Base-by-base conservation (phyloP, 305 asterid species). In the Striga hermonthica region DNA sequence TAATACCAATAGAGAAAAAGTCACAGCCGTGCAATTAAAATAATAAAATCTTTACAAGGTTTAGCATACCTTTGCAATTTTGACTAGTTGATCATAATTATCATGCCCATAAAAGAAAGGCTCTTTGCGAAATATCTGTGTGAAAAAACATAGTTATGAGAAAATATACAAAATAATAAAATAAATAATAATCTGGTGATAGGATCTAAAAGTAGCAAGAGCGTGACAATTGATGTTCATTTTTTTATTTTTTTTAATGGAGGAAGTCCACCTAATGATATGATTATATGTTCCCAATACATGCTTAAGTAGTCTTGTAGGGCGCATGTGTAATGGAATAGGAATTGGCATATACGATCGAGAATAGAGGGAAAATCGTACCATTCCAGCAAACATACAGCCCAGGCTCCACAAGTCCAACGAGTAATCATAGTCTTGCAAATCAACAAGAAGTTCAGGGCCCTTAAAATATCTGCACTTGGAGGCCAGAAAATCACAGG, bases 41-140 rank as follows among this genome's bases (percentile, higher is more conserved):
- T 22, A 22, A 0, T 22, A 22, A 2, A 22, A 22, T 22, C 31
- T 22, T 22, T 40, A 22, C 40, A 69, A 9, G 38, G 57, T 62
- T 12, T 9, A 48, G 50, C 82, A 66, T 77, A 87, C 97, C 97
- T 87, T 90, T 0, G 95, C 97, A 80, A 90, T 87, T 81, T 90
- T 90, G 65, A 85, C 97, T 62, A 90, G 84, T 68, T 90, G 97
- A 81, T 90, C 97, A 68, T 90, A 78, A 73, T 90, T 90, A 66
- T 89, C 97, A 62, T 87, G 97, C 72, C 97, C 97, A 53, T 87
- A 89, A 77, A 89, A 89, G 83, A 89, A 89, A 55, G 97, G 97
- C 80, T 89, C 97, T 84, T 89, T 89, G 69, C 93, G 86, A 65
- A 89, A 89, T 66, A 90, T 90, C 95, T 90, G 90, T 38, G 88